These are phyloP conservation scores for Eucalyptus erythrocorys DNA, from an alignment of 345 rosid species.

Conservation along the genomic window DNA sequence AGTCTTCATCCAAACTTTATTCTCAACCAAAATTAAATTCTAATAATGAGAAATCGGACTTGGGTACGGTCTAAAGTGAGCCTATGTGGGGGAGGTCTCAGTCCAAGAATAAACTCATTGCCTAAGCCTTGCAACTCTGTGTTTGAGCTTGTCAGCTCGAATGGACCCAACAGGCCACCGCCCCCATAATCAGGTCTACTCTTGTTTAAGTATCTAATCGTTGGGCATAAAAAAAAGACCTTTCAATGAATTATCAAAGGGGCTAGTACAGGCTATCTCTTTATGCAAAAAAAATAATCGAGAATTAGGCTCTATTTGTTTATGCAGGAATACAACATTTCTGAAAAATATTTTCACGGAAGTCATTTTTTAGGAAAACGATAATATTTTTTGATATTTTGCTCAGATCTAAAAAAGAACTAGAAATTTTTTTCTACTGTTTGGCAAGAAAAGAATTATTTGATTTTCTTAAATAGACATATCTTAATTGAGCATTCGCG, in stretches of 20 bases:
- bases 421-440: too few relatives aligned
- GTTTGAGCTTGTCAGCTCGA: neutral
- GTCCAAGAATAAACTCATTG: neutral
- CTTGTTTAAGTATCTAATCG: neutral
- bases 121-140: neutral
- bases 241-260: neutral
- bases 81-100: neutral
- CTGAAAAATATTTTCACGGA: fast-evolving
- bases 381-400: too few relatives aligned
- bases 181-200: neutral
- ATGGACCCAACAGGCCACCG: neutral
- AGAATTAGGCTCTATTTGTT: neutral
- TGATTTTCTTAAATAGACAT: neutral
- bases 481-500: neutral
- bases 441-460: too few relatives aligned
- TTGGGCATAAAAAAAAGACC: neutral
- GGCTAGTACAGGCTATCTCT: neutral
- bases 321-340: too few relatives aligned
- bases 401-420: neutral
- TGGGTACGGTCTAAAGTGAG: neutral
- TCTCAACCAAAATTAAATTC: neutral
- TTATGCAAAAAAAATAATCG: neutral
- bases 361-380: too few relatives aligned
- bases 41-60: neutral
- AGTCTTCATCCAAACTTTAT: neutral